A percentile compares a stretch with the other conserved stretches of the same genome.
phyloP scores from a whole-genome alignment of 345 rosid species.

The Salix suchowensis region DNA sequence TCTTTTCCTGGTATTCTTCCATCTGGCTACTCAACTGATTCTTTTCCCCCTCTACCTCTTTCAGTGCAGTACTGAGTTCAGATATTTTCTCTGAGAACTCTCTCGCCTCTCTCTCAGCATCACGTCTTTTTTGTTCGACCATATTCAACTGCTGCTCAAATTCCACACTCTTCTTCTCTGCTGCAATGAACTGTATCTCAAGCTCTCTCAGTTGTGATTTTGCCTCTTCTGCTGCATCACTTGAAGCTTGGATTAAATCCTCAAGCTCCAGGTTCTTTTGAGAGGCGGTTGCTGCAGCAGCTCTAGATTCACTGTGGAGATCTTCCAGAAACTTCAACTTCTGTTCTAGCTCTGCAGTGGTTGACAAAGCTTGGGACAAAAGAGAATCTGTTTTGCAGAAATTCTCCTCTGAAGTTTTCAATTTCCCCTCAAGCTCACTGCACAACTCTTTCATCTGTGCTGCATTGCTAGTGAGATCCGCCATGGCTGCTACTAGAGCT shows the following conservation, averaged over 20 bases:
- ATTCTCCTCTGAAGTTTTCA: constrained; percentile 64
- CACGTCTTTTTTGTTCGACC: constrained; percentile 44
- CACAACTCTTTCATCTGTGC: constrained; percentile 41
- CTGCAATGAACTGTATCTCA: constrained; percentile 51
- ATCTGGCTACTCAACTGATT: constrained; percentile 38
- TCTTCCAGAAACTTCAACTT: constrained; percentile 70
- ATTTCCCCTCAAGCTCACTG: constrained; percentile 56
- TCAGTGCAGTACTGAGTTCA: constrained; percentile 45
- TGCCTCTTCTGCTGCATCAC: constrained; percentile 61
- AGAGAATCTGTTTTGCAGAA: constrained; percentile 59
- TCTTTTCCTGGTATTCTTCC: constrained; percentile 51
- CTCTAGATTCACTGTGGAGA: constrained; percentile 51
- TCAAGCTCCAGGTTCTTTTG: constrained; percentile 74
- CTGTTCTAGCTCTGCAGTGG: constrained; percentile 65
- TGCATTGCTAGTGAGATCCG: constrained; percentile 43
- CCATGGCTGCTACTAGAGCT: constrained; percentile 46
- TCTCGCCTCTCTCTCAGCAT: constrained; percentile 52
- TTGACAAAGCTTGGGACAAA: constrained; percentile 63
- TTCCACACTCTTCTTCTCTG: constrained; percentile 70
- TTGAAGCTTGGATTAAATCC: constrained; percentile 50
- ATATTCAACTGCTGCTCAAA: constrained; percentile 64
- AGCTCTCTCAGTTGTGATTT: constrained; percentile 60
- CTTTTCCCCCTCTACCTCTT: constrained; percentile 58
- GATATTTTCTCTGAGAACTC: constrained; percentile 52
- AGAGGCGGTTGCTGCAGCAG: constrained; percentile 59